Evolutionary conservation across 106 monocot species (phyloP), one percentile per base, ranked within the genome.

Genomic region (Platanthera zijinensis): DNA sequence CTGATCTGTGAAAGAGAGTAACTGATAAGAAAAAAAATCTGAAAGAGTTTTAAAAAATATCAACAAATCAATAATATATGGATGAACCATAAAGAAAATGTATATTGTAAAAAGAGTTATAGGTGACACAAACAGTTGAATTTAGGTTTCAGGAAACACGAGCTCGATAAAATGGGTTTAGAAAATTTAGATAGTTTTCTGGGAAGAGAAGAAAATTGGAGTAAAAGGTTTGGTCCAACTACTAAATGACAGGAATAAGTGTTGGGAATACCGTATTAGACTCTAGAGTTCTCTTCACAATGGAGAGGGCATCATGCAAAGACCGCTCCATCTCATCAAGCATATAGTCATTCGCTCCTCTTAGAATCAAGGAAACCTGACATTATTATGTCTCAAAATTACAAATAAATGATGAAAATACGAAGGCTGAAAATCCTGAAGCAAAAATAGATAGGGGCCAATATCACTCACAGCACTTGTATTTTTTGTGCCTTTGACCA

Each of bases 241-340:
- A 49, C 50, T 18, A 25, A 13, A 7, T 32, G 52, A n/a, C 39
- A 13, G 0, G n/a, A 71, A 21, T 28, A 5, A 53, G 51, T 51
- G 48, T 22, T 8, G 10, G 39, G 4, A 56, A 78, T 93, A 97
- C 97, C 88, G 77, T 74, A 82, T 90, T 92, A 1, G 97, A 99
- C 50, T 99, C 97, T 3, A 99, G 83, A 7, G 94, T 94, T 80
- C 97, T 91, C 89, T 99, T 99, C 51, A 99, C 97, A 77, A 92
- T 99, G 82, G 87, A 88, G 52, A 99, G 50, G 11, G 94, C 94
- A 85, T 99, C 97, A 82, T 99, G 97, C 83, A 99, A 85, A 13
- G 97, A 86, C 48, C 97, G 78, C 74, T 99, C 97, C 86, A 99
- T 94, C 81, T 99, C 97, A 84, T 99, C 97, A 74, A 99, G 97